Evolutionary conservation across 305 asterid species (phyloP), one percentile per base, ranked within the genome.

Genomic region (Fraxinus greggii): DNA sequence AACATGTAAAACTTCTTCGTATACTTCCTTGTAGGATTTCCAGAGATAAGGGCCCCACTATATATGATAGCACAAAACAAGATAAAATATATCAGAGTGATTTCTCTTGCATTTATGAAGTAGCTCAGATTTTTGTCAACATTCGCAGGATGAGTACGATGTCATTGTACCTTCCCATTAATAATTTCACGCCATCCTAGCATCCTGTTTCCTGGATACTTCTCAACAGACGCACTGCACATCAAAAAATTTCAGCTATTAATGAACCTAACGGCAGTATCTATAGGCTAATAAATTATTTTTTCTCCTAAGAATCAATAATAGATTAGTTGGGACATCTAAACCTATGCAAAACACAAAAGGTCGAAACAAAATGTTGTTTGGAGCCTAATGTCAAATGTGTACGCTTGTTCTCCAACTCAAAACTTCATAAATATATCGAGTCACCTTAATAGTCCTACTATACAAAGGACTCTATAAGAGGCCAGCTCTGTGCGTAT

Each of bases 11-110:
- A 90, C 86, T 83, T 96, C 98, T 29, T 87, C 89, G 40, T 90
- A 92, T 70, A 89, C 99, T 86, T 94, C 88, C 83, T 86, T 86
- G 87, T 95, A 95, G n/a, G 95, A 93, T 85, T 95, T 95, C 98
- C 99, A 95, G 21, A 69, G 56, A 70, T 95, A 95, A 69, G 97
- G 91, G 2, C 98, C 97, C 97, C 98, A 95, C 99, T 95, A 85
- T 26, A 82, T 10, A 23, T 23, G 8, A 61, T 51, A 72, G 23
- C 45, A 72, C 15, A 12, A 7, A 69, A 5, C 38, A 86, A 63
- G 23, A 31, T 70, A 10, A 56, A 33, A 42, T 73, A 2, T 48
- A n/a, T 26, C 36, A 78, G 17, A 31, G 32, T 26, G 12, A 24
- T 32, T 42, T 28, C 42, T 26, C 24, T 4, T 2, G 5, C 48